Percentiles rank a stretch among this genome's conserved stretches.
Evolutionary conservation across 2,329 filamentous ascomycete species (phyloP).

Genomic region (Phialophora macrospora): DNA sequence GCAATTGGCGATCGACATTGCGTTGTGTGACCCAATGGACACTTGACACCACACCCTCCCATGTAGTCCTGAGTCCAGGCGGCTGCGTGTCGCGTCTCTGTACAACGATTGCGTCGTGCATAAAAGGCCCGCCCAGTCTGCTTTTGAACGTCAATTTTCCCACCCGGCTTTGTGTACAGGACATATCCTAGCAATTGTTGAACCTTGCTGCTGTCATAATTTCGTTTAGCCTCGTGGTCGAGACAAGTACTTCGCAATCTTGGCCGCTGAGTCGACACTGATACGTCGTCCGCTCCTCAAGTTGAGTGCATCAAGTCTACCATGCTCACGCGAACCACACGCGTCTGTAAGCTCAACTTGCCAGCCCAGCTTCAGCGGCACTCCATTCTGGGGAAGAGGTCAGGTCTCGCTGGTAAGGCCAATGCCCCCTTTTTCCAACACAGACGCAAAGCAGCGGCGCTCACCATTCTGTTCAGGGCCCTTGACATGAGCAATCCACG

Average conservation of each 20-base stretch:
- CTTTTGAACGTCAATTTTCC: conserved; percentile 9
- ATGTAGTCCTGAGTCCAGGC: conserved; percentile 4
- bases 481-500: conserved; percentile 23
- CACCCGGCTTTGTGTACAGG: conserved; percentile 3
- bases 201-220: conserved; percentile 1
- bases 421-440: background rate
- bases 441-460: conserved; percentile 7
- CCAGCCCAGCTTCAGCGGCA: background rate
- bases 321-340: background rate
- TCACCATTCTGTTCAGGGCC: background rate
- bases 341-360: background rate
- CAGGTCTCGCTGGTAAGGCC: background rate
- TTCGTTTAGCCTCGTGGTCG: background rate
- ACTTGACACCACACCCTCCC: conserved; percentile 8
- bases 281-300: background rate
- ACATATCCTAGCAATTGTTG: conserved; percentile 9
- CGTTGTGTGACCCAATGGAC: conserved; percentile 25
- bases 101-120: conserved; percentile 17
- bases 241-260: background rate
- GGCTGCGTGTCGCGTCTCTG: conserved; percentile 11
- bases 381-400: background rate
- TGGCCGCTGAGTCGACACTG: background rate
- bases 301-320: background rate
- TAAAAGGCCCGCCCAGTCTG: conserved; percentile 7
- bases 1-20: background rate